phyloP scores from a whole-genome alignment of 768 basidiomycete species.

The Boletus coccyginus region DNA sequence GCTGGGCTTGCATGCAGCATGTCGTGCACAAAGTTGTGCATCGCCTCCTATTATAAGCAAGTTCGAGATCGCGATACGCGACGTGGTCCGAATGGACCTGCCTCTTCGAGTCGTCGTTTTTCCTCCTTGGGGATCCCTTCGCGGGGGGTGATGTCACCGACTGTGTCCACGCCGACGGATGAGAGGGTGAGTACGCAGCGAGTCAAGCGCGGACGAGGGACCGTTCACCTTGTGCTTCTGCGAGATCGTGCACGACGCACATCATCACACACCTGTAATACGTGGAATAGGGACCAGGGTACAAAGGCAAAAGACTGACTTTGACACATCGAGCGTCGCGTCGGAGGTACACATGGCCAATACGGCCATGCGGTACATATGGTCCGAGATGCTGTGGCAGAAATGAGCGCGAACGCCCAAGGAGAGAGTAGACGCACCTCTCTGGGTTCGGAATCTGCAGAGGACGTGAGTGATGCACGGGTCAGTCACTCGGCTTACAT shows the following conservation, averaged over 20 bases:
- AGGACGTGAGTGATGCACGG: conserved; percentile 2
- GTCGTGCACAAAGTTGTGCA: conserved; percentile 83
- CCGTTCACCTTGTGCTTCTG: conserved; percentile 80
- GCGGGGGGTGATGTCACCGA: conserved; percentile 90
- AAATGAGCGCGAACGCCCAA: background rate
- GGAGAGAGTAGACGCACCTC: conserved; percentile 47
- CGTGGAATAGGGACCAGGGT: background rate
- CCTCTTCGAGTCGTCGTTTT: conserved; percentile 75
- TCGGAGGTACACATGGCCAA: conserved; percentile 87
- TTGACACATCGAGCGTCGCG: conserved; percentile 63
- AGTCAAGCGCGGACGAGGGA: no score
- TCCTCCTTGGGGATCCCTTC: conserved; percentile 82
- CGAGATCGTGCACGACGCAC: conserved; percentile 90
- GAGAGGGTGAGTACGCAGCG: no score
- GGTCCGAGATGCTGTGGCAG: conserved; percentile 76
- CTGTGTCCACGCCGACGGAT: conserved; percentile 34
- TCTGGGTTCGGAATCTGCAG: conserved; percentile 76
- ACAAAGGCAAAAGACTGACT: conserved; percentile 41
- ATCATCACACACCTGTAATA: conserved; percentile 72
- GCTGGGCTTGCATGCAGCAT: conserved; percentile 81
- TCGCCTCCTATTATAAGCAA: conserved; percentile 68
- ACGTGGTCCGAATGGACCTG: conserved; percentile 26
- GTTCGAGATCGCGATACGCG: background rate
- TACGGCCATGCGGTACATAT: conserved; percentile 98
- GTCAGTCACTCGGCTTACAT: conserved; percentile 25